A percentile compares a stretch with the other conserved stretches of the same genome.
Evolutionary conservation across 768 basidiomycete genomes (phyloP).

Genomic region (Tremella mesenterica): DNA sequence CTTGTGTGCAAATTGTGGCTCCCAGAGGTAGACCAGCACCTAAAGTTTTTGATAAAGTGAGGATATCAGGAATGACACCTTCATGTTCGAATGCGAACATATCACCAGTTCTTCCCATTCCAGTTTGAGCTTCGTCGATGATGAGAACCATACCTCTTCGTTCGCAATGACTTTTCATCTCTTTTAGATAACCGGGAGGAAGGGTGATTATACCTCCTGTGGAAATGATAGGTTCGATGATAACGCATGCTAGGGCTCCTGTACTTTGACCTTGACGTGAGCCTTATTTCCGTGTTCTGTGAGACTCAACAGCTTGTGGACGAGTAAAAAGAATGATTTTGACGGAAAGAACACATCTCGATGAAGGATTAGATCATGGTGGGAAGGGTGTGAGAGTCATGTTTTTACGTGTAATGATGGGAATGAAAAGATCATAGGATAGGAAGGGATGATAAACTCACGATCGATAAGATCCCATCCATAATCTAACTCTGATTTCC

Average conservation of each 20-base stretch:
- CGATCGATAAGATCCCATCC: constrained; percentile 32
- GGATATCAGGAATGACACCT: constrained; percentile 32
- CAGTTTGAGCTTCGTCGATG: constrained; percentile 37
- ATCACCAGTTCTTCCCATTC: constrained; percentile 22
- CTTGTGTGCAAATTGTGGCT: constrained; percentile 17
- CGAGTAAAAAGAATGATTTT: no score
- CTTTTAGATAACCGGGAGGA: constrained; percentile 26
- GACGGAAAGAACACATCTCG: no score
- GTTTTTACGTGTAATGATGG: no score
- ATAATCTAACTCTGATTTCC: constrained; percentile 27
- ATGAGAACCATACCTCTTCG: constrained; percentile 32
- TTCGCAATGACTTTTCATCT: constrained; percentile 25
- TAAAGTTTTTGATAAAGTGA: constrained; percentile 31
- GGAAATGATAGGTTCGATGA: constrained; percentile 34
- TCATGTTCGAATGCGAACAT: constrained; percentile 31
- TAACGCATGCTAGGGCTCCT: constrained; percentile 18
- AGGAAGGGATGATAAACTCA: constrained; percentile 2
- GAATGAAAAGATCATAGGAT: background rate
- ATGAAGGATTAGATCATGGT: no score
- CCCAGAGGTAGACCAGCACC: constrained; percentile 31
- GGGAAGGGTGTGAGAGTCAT: no score
- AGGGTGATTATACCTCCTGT: constrained; percentile 31
- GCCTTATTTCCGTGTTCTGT: no score
- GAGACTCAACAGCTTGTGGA: no score
- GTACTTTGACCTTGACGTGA: constrained; percentile 22